Evolutionary conservation across 1,139 yeast genomes (phyloP).

Genomic region (Martiniozyma asiatica): DNA sequence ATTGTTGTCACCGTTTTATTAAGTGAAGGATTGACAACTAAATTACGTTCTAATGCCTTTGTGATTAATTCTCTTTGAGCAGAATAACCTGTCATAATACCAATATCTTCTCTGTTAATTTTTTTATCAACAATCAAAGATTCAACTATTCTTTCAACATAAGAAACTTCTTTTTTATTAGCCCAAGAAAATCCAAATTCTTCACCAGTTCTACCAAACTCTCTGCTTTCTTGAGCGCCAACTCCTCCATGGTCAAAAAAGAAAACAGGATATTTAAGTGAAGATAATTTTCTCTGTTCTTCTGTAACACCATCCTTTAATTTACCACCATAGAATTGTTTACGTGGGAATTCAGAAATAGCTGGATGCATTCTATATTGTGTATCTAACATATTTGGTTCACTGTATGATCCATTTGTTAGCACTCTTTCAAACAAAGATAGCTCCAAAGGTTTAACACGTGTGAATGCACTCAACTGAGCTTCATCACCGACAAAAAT

Average conservation of each 20-base stretch:
- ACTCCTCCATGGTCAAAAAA: constrained; percentile 16
- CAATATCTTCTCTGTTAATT: constrained; percentile 39
- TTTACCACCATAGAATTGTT: constrained; percentile 39
- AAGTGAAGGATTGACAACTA: constrained; percentile 43
- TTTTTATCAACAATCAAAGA: constrained; percentile 42
- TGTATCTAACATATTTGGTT: constrained; percentile 57
- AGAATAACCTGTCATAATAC: constrained; percentile 61
- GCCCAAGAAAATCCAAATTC: constrained; percentile 15
- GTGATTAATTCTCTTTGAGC: constrained; percentile 61
- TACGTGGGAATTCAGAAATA: constrained; percentile 49
- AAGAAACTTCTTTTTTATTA: constrained; percentile 40
- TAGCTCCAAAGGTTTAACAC: constrained; percentile 33
- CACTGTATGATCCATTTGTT: constrained; percentile 29
- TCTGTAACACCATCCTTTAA: constrained; percentile 50
- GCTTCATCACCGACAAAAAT: constrained; percentile 67
- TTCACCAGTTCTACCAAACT: constrained; percentile 14
- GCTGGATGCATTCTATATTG: constrained; percentile 68
- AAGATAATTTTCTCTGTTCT: constrained; percentile 27
- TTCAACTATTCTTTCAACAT: constrained; percentile 34
- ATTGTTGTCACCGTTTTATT: constrained; percentile 32
- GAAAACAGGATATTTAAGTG: constrained; percentile 18
- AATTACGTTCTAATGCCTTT: constrained; percentile 34
- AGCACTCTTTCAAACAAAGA: constrained; percentile 21
- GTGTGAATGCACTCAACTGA: constrained; percentile 50
- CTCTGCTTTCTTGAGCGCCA: constrained; percentile 13